Evolutionary conservation across 805 yeast species (phyloP).

Genomic region (Barnettozyma vustinii): DNA sequence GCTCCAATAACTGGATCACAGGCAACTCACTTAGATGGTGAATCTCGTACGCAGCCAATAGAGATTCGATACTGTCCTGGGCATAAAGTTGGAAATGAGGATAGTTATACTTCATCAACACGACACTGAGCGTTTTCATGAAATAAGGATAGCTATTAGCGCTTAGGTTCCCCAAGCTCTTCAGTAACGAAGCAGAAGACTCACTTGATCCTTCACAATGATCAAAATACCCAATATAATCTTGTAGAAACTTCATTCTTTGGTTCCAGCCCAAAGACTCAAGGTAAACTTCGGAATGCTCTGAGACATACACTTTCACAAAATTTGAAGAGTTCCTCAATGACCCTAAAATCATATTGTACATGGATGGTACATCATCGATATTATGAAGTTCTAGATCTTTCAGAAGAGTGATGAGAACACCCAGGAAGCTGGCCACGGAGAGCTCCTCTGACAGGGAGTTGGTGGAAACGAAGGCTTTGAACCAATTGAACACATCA

Average conservation of each 20-base stretch:
- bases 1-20: slow-evolving; percentile 10
- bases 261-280: not conserved
- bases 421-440: slow-evolving; percentile 26
- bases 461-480: slow-evolving; percentile 34
- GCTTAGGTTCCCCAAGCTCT: slow-evolving; percentile 19
- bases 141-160: slow-evolving; percentile 19
- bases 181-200: slow-evolving; percentile 22
- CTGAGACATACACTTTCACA: slow-evolving; percentile 5
- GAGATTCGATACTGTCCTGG: not conserved
- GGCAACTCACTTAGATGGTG: slow-evolving; percentile 2
- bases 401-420: slow-evolving; percentile 29
- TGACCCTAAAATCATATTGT: not conserved
- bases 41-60: not conserved
- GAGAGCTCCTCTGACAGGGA: slow-evolving; percentile 37
- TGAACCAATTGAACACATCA: slow-evolving; percentile 45
- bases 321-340: slow-evolving; percentile 12
- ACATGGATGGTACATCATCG: not conserved
- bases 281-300: not conserved
- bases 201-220: slow-evolving; percentile 25
- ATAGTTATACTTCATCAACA: slow-evolving; percentile 5
- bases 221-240: slow-evolving; percentile 21
- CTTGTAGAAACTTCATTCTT: slow-evolving; percentile 19
- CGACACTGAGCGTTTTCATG: slow-evolving; percentile 9
- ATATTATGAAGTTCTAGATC: slow-evolving; percentile 18
- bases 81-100: slow-evolving; percentile 22